These are phyloP conservation scores for Isatis lusitanica DNA, from an alignment of 441 rosid species.

Conservation along the genomic window DNA sequence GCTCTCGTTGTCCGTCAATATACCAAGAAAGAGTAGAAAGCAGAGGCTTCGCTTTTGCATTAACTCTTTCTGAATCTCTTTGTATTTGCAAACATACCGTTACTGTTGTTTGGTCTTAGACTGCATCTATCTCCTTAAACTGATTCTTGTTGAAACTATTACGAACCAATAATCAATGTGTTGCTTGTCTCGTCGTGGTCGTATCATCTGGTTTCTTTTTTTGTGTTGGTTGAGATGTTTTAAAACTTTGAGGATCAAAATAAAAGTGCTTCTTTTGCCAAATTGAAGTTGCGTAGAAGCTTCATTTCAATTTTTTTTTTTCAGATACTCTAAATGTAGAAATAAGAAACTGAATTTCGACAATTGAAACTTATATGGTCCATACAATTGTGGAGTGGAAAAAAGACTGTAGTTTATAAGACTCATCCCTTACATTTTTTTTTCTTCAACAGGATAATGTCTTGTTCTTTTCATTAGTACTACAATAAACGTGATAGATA, in stretches of 20 bases:
- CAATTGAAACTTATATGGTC: neutral
- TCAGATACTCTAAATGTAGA: neutral
- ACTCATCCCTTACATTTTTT: constrained; percentile 20
- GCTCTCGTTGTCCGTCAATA: constrained; percentile 66
- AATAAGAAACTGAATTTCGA: neutral
- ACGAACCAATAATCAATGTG: constrained; percentile 19
- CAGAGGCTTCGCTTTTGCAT: constrained; percentile 11
- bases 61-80: neutral
- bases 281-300: neutral
- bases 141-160: constrained; percentile 12
- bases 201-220: neutral
- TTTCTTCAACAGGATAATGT: neutral
- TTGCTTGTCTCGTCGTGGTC: neutral
- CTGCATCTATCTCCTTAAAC: constrained; percentile 11
- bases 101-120: constrained; percentile 19
- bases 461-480: constrained; percentile 2
- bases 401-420: constrained; percentile 19
- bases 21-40: constrained; percentile 70
- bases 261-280: neutral
- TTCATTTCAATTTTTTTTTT: neutral
- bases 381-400: constrained; percentile 18
- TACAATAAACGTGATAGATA: constrained; percentile 21
- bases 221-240: constrained; percentile 14
- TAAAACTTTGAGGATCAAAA: neutral
- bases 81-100: neutral